Percentiles rank a stretch among this genome's conserved stretches.
These are phyloP conservation scores for Xylariaceae sp. DNA, from an alignment of 2,329 filamentous ascomycete species.

Conservation along the genomic window DNA sequence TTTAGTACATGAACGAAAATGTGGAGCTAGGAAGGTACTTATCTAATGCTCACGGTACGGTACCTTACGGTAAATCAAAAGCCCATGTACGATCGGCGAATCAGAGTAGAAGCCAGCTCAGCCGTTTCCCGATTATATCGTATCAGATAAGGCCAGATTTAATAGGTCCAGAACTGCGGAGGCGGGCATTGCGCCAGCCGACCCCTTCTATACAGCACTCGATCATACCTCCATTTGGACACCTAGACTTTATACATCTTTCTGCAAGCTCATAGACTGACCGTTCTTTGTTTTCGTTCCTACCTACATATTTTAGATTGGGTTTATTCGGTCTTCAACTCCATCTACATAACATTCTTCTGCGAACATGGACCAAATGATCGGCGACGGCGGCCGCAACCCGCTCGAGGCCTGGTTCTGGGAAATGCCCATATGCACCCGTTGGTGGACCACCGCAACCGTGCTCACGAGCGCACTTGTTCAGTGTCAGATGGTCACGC, in stretches of 20 bases:
- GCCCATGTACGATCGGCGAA: too few species aligned
- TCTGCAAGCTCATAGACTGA: background rate
- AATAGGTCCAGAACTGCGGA: conserved; percentile 11
- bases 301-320: background rate
- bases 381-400: conserved; percentile 66
- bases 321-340: background rate
- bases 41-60: too few species aligned
- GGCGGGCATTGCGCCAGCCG: background rate
- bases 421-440: conserved; percentile 95
- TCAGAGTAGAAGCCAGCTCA: background rate
- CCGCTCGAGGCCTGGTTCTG: conserved; percentile 98
- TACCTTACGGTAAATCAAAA: too few species aligned
- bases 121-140: conserved; percentile 3
- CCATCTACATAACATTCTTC: background rate
- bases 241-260: too few species aligned
- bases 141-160: conserved; percentile 31
- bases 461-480: conserved; percentile 86
- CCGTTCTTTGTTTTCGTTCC: background rate
- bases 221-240: background rate
- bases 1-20: too few species aligned
- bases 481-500: conserved; percentile 89
- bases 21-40: too few species aligned
- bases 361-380: conserved; percentile 60
- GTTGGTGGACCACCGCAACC: conserved; percentile 96
- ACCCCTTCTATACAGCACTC: background rate